Base-by-base conservation (phyloP, 768 basidiomycete species). In the Fistulinella prunicolor region DNA sequence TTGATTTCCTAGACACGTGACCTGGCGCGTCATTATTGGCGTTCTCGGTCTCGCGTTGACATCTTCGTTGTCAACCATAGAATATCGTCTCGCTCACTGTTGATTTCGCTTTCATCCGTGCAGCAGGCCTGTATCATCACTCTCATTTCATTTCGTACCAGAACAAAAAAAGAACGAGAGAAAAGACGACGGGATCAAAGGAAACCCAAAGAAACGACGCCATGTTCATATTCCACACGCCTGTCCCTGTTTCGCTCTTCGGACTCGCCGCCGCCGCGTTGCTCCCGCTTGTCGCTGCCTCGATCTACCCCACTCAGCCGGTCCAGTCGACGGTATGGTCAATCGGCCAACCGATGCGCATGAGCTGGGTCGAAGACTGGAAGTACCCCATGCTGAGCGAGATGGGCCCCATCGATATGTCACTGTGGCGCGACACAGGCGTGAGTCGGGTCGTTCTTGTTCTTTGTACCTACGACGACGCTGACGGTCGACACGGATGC, bases 321-420 rank as follows among this genome's bases (percentile, higher is more conserved):
- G 50, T 75, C 14, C 64, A 74, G 26, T 65, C 59, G 17, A 78
- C 80, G 0, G 68, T 73, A 3, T 74, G 74, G 51, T 57, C 60
- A 24, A 70, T 76, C 29, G 81, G 79, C 9, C 63, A 70, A 35
- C 64, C 69, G 5, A 69, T 69, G 20, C 34, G 58, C 9, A 58
- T 82, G 4, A 71, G 60, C 4, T 86, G 83, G 83, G 63, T 60
- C 30, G 81, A 85, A 34, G 75, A 80, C 37, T 59, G 63, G 6
- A 59, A 38, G 1, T 51, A 53, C 8, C 82, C 83, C 0, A 55
- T 57, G 19, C 50, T 84, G 6, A 44, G 46, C 26, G 59, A 72
- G 12, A 73, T 80, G 64, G 73, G 76, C 1, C 49, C 53, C 1
- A 44, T 82, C 21, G 62, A 63, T 7, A 73, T 85, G 8, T 70